Conservation (phyloP, 805 yeast species). For the Wickerhamomyces ciferrii region DNA sequence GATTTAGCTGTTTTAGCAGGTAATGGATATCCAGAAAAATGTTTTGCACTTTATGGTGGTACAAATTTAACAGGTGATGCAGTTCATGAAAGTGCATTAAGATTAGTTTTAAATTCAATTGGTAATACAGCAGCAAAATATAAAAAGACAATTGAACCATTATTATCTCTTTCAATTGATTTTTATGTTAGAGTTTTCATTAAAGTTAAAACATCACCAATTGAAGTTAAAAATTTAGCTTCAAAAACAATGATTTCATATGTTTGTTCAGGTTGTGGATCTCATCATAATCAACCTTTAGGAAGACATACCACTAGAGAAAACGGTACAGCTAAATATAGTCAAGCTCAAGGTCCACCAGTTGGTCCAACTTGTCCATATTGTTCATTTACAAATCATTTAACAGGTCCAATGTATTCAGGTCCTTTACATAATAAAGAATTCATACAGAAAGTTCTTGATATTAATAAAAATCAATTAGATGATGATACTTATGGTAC, state of each 20-base stretch:
- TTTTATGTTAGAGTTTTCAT: constrained; percentile 87
- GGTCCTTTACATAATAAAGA: constrained; percentile 67
- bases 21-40: constrained; percentile 92
- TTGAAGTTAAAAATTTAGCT: constrained; percentile 74
- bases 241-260: constrained; percentile 73
- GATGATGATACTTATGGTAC: constrained; percentile 68
- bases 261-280: constrained; percentile 84
- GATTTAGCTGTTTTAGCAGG: constrained; percentile 96
- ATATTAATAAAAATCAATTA: constrained; percentile 41
- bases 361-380: constrained; percentile 57
- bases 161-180: constrained; percentile 81
- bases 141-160: constrained; percentile 82
- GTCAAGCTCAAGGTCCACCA: constrained; percentile 61
- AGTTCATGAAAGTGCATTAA: constrained; percentile 88
- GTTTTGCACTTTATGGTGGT: constrained; percentile 94
- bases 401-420: constrained; percentile 98
- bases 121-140: constrained; percentile 86
- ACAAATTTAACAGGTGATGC: constrained; percentile 80
- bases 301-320: constrained; percentile 53
- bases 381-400: constrained; percentile 66
- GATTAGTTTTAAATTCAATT: constrained; percentile 75
- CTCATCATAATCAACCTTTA: constrained; percentile 64
- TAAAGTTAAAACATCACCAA: constrained; percentile 71
- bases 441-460: constrained; percentile 61
- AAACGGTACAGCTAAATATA: constrained; percentile 44